Conservation (phyloP, 1,139 yeast species). For the Zhuliangozyma parablackwelliae region DNA sequence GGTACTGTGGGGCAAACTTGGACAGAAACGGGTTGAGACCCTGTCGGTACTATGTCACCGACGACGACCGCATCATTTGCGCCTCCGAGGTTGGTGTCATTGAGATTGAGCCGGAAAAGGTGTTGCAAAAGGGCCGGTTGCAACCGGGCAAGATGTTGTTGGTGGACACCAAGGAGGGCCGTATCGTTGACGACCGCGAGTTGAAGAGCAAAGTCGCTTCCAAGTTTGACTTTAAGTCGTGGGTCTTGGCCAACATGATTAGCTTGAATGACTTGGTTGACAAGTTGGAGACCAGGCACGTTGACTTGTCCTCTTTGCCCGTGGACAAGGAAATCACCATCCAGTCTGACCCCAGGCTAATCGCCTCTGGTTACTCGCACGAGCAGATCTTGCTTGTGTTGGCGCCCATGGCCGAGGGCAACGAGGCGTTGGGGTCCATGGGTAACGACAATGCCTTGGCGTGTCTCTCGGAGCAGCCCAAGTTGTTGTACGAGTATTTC, state of each 20-base stretch:
- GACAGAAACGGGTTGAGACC: slow-evolving; percentile 98
- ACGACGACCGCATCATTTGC: slow-evolving; percentile 93
- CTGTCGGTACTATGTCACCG: slow-evolving; percentile 93
- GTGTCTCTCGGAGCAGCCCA: slow-evolving; percentile 90
- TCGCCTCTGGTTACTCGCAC: slow-evolving; percentile 87
- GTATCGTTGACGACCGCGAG: slow-evolving; percentile 89
- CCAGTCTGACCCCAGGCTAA: slow-evolving; percentile 77
- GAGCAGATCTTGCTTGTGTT: slow-evolving; percentile 82
- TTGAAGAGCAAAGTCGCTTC: slow-evolving; percentile 78
- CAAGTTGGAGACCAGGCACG: slow-evolving; percentile 51
- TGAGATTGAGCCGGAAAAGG: slow-evolving; percentile 77
- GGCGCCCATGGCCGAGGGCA: slow-evolving; percentile 95
- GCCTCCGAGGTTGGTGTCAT: slow-evolving; percentile 98
- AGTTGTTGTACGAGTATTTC: slow-evolving; percentile 86
- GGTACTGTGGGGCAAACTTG: slow-evolving; percentile 96
- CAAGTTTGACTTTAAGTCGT: slow-evolving; percentile 86
- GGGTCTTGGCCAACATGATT: slow-evolving; percentile 85
- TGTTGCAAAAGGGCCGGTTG: slow-evolving; percentile 87
- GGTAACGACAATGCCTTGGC: slow-evolving; percentile 98
- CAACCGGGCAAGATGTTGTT: slow-evolving; percentile 96
- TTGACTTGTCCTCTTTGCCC: slow-evolving; percentile 26
- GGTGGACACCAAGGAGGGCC: slow-evolving; percentile 89
- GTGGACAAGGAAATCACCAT: slow-evolving; percentile 34
- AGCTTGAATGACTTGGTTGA: slow-evolving; percentile 69
- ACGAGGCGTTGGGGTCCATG: slow-evolving; percentile 96